Conservation (phyloP, 169 alveolate species). For the Ichthyophthirius multifiliis region DNA sequence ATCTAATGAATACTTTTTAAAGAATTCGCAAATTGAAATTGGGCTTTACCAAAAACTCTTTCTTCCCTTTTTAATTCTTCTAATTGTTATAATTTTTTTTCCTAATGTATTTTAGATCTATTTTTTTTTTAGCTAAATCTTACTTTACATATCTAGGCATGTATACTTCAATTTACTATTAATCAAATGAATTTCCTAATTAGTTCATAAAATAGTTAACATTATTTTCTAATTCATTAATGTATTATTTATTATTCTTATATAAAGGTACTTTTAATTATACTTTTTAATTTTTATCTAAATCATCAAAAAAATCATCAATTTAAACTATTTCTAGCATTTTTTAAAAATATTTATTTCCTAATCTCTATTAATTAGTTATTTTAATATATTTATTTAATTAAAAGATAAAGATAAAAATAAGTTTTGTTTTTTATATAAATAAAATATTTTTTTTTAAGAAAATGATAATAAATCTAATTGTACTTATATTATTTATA, state of each 20-base stretch:
- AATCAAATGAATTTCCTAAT: not conserved
- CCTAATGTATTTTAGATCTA: not conserved
- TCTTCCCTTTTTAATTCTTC: not conserved
- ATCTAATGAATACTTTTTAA: not conserved
- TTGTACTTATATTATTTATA: too few relatives aligned
- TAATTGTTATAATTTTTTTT: not conserved
- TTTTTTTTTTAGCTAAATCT: not conserved
- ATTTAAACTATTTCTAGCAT: not conserved
- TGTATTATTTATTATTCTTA: not conserved
- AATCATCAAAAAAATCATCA: not conserved
- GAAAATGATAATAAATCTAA: too few relatives aligned
- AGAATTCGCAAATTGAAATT: not conserved
- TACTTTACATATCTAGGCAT: slow-evolving; percentile 10
- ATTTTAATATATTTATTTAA: too few relatives aligned
- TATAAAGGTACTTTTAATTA: not conserved
- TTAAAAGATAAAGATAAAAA: too few relatives aligned
- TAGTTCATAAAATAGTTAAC: slow-evolving; percentile 1
- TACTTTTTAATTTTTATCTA: not conserved
- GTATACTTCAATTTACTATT: not conserved
- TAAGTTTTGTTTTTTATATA: too few relatives aligned
- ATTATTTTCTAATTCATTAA: slow-evolving; percentile 3
- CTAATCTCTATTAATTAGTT: too few relatives aligned
- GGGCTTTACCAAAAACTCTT: not conserved
- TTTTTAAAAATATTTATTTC: too few relatives aligned
- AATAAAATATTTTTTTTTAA: too few relatives aligned